phyloP scores from a whole-genome alignment of 2,329 filamentous ascomycete genomes.

The Xylariaceae sp. region DNA sequence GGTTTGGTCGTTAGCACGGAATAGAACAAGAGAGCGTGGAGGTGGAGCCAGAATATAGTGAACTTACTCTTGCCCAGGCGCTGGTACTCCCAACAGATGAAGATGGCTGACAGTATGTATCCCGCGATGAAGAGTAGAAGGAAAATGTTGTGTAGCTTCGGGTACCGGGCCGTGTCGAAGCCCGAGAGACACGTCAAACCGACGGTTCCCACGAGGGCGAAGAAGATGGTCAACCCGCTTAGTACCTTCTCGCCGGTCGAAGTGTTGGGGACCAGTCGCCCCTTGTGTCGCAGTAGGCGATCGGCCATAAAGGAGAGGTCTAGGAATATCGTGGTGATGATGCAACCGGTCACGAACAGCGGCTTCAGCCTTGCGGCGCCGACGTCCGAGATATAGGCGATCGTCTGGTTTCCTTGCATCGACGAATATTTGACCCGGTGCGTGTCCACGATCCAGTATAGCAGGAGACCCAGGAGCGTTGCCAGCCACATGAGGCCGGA shows the following conservation, averaged over 20 bases:
- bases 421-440: conserved; percentile 60
- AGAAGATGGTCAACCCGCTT: conserved; percentile 62
- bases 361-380: conserved; percentile 68
- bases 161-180: conserved; percentile 78
- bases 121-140: conserved; percentile 82
- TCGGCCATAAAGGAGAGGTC: conserved; percentile 80
- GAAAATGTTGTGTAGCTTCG: conserved; percentile 72
- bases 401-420: conserved; percentile 59
- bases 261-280: conserved; percentile 75
- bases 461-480: conserved; percentile 70
- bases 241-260: conserved; percentile 65
- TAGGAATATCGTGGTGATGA: conserved; percentile 75
- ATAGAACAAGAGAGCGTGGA: no score
- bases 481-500: conserved; percentile 66
- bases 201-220: conserved; percentile 73
- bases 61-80: conserved; percentile 72
- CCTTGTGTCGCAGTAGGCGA: conserved; percentile 81
- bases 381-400: conserved; percentile 75
- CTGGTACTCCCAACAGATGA: conserved; percentile 89
- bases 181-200: conserved; percentile 83
- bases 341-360: conserved; percentile 74
- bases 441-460: conserved; percentile 66
- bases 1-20: not conserved
- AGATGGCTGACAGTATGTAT: conserved; percentile 83
- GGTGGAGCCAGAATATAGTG: not conserved